Evolutionary conservation across 768 basidiomycete genomes (phyloP), one percentile per base, ranked within the genome.

Genomic region (Podaxis carcinomalis): DNA sequence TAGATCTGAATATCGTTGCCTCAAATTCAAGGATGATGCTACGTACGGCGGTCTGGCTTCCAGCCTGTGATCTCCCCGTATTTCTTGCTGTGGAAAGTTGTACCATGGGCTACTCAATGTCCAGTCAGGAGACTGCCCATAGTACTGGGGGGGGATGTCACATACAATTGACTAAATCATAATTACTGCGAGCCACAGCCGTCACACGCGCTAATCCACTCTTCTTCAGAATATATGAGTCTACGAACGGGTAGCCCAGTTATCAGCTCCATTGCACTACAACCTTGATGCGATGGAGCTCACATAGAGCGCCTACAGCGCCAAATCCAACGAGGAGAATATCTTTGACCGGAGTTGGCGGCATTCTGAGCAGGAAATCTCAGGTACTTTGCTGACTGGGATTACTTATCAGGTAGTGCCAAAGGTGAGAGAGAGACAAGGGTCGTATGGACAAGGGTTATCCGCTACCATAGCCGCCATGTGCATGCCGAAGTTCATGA

Each of bases 141-240:
- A 32, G 5, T 2, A 42, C 42, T 21, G 3, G 27, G 19, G 27
- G 13, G 10, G 21, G 44, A n/a, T 54, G 25, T 53, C 35, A 59
- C 72, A 62, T 56, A 84, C 85, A 74, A n/a, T 78, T 74, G 11
- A 85, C 78, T 1, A 76, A 72, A 11, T 84, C 78, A 67, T 83
- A 88, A 62, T 90, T 89, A 54, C 89, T 84, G 58, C 90, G 73
- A 1, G 90, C 90, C 1, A 92, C 87, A 16, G 78, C 86, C 1
- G 90, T 92, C 7, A 93, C 84, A 25, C 82, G 78, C 1, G 81
- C 87, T 32, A 80, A 74, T 10, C 84, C 82, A 65, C 85, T 83
- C 61, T 80, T 74, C 62, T 83, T 76, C 21, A 88, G 73, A 56
- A 87, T 77, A 54, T 81, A 74, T 0, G 85, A 79, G 66, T 86